Evolutionary conservation across 2,329 filamentous ascomycete genomes (phyloP).

Genomic region (Rutstroemia sp.): DNA sequence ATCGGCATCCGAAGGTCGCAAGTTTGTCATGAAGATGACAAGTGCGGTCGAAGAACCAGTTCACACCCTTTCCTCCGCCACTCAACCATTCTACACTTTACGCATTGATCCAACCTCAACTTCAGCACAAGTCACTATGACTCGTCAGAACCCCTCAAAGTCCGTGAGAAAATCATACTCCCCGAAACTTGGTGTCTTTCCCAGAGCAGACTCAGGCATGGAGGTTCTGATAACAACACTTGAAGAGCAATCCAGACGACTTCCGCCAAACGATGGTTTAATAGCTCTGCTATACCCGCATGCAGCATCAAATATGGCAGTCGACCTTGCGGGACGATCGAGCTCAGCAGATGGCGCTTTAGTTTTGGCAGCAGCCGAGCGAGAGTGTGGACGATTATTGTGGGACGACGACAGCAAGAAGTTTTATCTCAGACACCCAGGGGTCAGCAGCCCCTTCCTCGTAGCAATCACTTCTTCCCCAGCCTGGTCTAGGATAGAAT

Average conservation of each 20-base stretch:
- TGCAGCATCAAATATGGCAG: slow-evolving; percentile 54
- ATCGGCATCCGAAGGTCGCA: slow-evolving; percentile 47
- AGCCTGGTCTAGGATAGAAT: slow-evolving; percentile 54
- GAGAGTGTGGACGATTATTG: slow-evolving; percentile 63
- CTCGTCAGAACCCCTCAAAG: slow-evolving; percentile 53
- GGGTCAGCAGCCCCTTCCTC: slow-evolving; percentile 55
- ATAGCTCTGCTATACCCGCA: slow-evolving; percentile 63
- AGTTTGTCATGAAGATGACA: slow-evolving; percentile 51
- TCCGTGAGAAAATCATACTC: slow-evolving; percentile 23
- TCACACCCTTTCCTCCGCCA: slow-evolving; percentile 55
- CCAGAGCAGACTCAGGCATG: slow-evolving; percentile 19
- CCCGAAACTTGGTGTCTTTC: slow-evolving; percentile 16
- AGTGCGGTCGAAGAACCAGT: slow-evolving; percentile 54
- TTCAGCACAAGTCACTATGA: slow-evolving; percentile 53
- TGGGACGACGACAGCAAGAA: slow-evolving; percentile 56
- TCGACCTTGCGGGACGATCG: slow-evolving; percentile 36
- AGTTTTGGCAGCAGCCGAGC: slow-evolving; percentile 54
- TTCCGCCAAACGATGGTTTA: slow-evolving; percentile 52
- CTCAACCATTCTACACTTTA: slow-evolving; percentile 61
- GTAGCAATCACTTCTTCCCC: slow-evolving; percentile 50
- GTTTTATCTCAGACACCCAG: slow-evolving; percentile 57
- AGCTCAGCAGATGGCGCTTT: slow-evolving; percentile 48
- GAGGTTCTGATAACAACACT: slow-evolving; percentile 51
- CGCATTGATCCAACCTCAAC: slow-evolving; percentile 56
- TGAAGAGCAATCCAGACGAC: slow-evolving; percentile 45